Evolutionary conservation across 768 basidiomycete genomes (phyloP).

Genomic region (Albatrellus ellisii): DNA sequence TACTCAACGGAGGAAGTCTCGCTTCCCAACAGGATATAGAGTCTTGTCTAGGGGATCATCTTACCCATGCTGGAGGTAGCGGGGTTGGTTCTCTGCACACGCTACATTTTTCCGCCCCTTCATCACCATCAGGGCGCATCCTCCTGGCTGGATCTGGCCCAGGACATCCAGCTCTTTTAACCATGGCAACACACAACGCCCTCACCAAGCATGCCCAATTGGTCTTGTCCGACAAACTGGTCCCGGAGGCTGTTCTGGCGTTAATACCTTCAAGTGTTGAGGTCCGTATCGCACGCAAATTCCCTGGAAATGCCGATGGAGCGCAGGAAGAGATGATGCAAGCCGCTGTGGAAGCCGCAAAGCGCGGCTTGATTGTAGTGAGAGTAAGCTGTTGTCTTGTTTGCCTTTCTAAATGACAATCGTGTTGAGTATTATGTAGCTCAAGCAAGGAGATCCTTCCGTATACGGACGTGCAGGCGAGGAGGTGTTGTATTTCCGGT

Average conservation of each 20-base stretch:
- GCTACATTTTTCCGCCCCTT: conserved; percentile 15
- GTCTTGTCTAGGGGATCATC: conserved; percentile 6
- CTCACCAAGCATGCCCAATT: conserved; percentile 74
- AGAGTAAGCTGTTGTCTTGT: conserved; percentile 36
- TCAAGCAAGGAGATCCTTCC: conserved; percentile 96
- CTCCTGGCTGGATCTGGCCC: conserved; percentile 91
- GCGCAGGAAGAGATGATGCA: conserved; percentile 95
- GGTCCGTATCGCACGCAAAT: conserved; percentile 88
- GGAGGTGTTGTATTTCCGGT: conserved; percentile 86
- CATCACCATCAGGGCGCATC: conserved; percentile 47
- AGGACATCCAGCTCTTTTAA: conserved; percentile 87
- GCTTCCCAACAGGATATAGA: neutral
- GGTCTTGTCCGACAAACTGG: conserved; percentile 93
- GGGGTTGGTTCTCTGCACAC: conserved; percentile 15
- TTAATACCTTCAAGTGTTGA: conserved; percentile 64
- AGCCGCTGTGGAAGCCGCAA: conserved; percentile 73
- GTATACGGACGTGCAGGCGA: conserved; percentile 93
- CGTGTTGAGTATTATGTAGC: conserved; percentile 25
- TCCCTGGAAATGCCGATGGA: conserved; percentile 93
- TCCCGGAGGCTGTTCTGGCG: conserved; percentile 76
- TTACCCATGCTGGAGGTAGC: conserved; percentile 20
- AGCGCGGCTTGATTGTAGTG: conserved; percentile 72
- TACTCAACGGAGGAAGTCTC: conserved; percentile 30
- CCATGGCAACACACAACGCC: conserved; percentile 70
- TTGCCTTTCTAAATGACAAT: neutral